A percentile compares a stretch with the other conserved stretches of the same genome.
These are phyloP conservation scores for Tuber umbilicatum DNA, from an alignment of 495 filamentous ascomycete species.

Conservation along the genomic window DNA sequence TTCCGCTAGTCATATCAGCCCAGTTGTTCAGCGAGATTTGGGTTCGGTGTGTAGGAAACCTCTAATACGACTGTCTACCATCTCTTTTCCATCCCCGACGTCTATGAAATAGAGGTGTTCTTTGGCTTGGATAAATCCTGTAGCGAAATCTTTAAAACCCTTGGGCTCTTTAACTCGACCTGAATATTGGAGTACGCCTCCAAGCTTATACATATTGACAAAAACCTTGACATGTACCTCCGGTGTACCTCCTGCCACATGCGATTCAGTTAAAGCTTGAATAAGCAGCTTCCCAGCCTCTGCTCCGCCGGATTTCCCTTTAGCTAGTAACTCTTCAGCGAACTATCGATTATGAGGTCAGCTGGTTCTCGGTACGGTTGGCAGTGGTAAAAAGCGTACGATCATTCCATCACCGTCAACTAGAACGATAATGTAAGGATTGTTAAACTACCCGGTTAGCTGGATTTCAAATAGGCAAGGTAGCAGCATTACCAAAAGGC, in stretches of 20 bases:
- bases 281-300: conserved; percentile 32
- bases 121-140: conserved; percentile 35
- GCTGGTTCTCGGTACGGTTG: background rate
- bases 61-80: conserved; percentile 39
- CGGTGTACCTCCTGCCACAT: conserved; percentile 11
- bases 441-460: conserved; percentile 17
- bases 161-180: conserved; percentile 28
- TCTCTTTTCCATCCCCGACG: conserved; percentile 41
- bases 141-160: conserved; percentile 38
- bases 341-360: conserved; percentile 27
- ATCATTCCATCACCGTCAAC: conserved; percentile 42
- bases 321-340: conserved; percentile 34
- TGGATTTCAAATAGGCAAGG: background rate
- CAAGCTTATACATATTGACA: conserved; percentile 35
- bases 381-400: conserved; percentile 23
- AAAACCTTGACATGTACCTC: conserved; percentile 36
- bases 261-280: conserved; percentile 28
- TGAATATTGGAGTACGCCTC: conserved; percentile 17
- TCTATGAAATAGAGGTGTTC: conserved; percentile 41
- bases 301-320: conserved; percentile 33
- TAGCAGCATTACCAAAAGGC: conserved; percentile 19
- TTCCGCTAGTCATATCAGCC: conserved; percentile 31
- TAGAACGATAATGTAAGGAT: conserved; percentile 36
- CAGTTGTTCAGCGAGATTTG: background rate
- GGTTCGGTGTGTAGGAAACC: conserved; percentile 21